phyloP scores from a whole-genome alignment of 75 land plant genomes.

The Cunninghamia lanceolata region DNA sequence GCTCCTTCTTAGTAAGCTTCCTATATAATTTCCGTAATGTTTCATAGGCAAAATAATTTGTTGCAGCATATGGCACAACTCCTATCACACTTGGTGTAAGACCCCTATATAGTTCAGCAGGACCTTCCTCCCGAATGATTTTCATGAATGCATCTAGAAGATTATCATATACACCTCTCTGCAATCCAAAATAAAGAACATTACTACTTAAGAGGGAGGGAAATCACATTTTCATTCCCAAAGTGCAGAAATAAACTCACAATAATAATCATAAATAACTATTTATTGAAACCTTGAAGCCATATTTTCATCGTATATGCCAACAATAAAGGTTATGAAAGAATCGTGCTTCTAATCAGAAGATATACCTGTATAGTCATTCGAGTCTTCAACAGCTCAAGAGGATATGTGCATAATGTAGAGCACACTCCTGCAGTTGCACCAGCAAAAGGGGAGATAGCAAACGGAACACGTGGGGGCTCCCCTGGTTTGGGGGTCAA shows the following conservation, averaged over 20 bases:
- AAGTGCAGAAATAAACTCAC: not conserved
- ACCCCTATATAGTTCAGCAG: constrained; percentile 85
- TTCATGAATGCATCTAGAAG: constrained; percentile 79
- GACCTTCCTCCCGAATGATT: constrained; percentile 79
- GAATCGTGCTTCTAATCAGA: not conserved
- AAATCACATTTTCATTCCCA: not conserved
- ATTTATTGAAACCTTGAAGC: not conserved
- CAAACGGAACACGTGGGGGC: constrained; percentile 50
- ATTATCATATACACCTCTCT: constrained; percentile 86
- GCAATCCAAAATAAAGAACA: constrained; percentile 19
- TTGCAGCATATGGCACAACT: constrained; percentile 91
- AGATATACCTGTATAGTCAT: constrained; percentile 78
- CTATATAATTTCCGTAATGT: constrained; percentile 62
- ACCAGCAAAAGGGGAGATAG: constrained; percentile 80
- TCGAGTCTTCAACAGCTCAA: constrained; percentile 92
- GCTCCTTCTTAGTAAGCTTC: constrained; percentile 64
- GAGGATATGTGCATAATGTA: constrained; percentile 84
- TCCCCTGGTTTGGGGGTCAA: constrained; percentile 68
- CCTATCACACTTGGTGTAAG: constrained; percentile 91
- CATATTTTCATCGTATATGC: not conserved
- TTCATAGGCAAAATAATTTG: constrained; percentile 92
- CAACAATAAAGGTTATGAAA: not conserved
- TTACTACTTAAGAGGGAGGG: not conserved
- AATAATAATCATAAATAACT: not conserved
- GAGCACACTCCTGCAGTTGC: constrained; percentile 98